Base-by-base conservation (phyloP, 805 yeast genomes). In the Candida incommunis region DNA sequence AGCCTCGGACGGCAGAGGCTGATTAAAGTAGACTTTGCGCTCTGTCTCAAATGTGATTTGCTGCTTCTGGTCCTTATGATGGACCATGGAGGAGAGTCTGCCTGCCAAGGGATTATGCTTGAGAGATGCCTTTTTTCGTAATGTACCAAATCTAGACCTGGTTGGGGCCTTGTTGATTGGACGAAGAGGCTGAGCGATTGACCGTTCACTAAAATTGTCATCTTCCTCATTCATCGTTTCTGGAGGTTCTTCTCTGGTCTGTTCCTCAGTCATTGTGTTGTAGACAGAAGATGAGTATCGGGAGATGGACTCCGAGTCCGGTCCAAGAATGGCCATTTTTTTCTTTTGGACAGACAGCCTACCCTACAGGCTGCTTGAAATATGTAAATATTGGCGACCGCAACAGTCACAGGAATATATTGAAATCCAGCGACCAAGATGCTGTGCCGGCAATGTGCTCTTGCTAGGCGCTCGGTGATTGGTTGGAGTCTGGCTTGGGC, bases 1-100 rank as follows among this genome's bases (percentile, higher is more conserved):
- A 62, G 66, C 65, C 20, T 64, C 58, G 3, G 56, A 60, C 1
- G 82, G 81, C 35, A 76, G 59, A 4, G 65, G 68, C 47, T 66
- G 58, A 55, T 76, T 75, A 50, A 72, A 73, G 52, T 61, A 76
- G 23, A 77, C 62, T 23, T 62, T 57, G 43, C 82, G 60, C 18
- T 48, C 47, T 31, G 37, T 31, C n/a, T 31, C 20, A 31, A 31
- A 31, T 7, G 37, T 9, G 18, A 31, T 31, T n/a, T 31, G 37
- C n/a, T 31, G 20, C 18, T 31, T 31, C 7, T 7, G 18, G 5
- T 31, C 18, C 18, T 5, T 9, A 7, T 31, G 37, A 31, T 31
- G 37, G 7, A 31, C 37, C 9, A 31, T 5, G 18, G 37, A 31
- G 18, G 37, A 31, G 7, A 31, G 11, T 31, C 37, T 9, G 37